Evolutionary conservation across 164 flowering plant genomes (phyloP).

Genomic region (Aristolochia californica): DNA sequence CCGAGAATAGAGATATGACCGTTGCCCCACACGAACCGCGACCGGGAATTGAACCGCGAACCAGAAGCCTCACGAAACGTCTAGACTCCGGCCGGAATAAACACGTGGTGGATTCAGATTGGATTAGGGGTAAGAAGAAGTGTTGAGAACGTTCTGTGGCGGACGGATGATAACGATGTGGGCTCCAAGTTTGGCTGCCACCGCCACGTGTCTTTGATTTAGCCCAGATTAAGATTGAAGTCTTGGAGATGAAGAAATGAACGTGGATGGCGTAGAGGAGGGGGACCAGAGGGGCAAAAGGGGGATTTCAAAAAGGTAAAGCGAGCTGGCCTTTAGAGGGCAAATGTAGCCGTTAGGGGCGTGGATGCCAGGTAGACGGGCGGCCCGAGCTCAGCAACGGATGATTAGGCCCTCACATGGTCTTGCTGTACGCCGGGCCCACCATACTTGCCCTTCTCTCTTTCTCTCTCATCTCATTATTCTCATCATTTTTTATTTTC

Average conservation of each 20-base stretch:
- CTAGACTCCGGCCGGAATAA: not conserved
- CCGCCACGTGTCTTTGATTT: too few species aligned
- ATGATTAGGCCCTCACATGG: conserved; percentile 24
- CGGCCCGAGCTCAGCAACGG: not conserved
- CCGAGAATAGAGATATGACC: too few species aligned
- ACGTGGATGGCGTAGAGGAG: too few species aligned
- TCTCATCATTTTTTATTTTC: not conserved
- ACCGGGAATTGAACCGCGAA: not conserved
- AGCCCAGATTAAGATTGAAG: too few species aligned
- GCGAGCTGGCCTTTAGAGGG: too few species aligned
- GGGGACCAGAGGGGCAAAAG: too few species aligned
- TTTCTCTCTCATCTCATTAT: not conserved
- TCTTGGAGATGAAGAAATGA: too few species aligned
- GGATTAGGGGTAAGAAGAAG: not conserved
- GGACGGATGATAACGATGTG: too few species aligned
- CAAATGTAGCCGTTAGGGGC: too few species aligned
- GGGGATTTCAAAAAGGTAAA: too few species aligned
- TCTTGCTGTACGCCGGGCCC: conserved; percentile 15
- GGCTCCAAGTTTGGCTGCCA: too few species aligned
- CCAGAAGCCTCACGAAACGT: conserved; percentile 1
- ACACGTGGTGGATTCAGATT: not conserved
- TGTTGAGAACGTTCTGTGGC: not conserved
- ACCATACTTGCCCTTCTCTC: conserved; percentile 1
- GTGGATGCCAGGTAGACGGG: too few species aligned
- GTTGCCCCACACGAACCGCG: not conserved